Percentiles rank a stretch among this genome's conserved stretches.
These are phyloP conservation scores for Solanum virginianum DNA, from an alignment of 257 asterid genomes.

Conservation along the genomic window DNA sequence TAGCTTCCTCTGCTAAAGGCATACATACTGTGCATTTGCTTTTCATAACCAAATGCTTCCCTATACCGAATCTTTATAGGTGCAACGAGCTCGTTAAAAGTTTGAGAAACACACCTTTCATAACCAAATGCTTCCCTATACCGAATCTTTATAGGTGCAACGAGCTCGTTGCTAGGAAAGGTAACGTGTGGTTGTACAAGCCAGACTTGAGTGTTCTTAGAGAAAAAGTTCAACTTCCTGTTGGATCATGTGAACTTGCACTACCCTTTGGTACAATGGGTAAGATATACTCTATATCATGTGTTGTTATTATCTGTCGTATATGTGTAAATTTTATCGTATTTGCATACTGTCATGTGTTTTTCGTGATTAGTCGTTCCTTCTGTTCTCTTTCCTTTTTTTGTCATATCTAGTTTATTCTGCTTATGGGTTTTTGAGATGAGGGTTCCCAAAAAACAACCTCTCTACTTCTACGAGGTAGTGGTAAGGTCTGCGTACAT, in stretches of 20 bases:
- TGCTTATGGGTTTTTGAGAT: no score
- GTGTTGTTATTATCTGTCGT: no score
- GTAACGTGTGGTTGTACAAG: slow-evolving; percentile 51
- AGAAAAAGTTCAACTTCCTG: slow-evolving; percentile 57
- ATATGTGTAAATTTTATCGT: no score
- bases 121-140: slow-evolving; percentile 52
- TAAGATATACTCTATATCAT: not conserved
- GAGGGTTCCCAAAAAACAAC: no score
- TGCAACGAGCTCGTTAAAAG: slow-evolving; percentile 55
- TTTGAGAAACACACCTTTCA: no score
- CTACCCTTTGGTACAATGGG: slow-evolving; percentile 65
- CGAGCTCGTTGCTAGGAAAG: slow-evolving; percentile 40
- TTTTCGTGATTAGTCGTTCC: no score
- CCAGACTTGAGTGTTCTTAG: slow-evolving; percentile 35
- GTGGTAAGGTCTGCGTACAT: no score
- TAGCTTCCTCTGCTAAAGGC: slow-evolving; percentile 54
- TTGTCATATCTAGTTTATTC: no score
- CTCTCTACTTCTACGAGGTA: no score
- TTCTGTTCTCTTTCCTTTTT: no score
- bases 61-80: slow-evolving; percentile 50
- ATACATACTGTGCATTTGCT: slow-evolving; percentile 39
- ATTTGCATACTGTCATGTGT: no score
- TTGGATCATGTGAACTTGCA: slow-evolving; percentile 88
- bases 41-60: slow-evolving; percentile 53
- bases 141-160: slow-evolving; percentile 60